Evolutionary conservation across 805 yeast species (phyloP), one percentile per base, ranked within the genome.

Genomic region (Yamadazyma takamatsuzukensis): DNA sequence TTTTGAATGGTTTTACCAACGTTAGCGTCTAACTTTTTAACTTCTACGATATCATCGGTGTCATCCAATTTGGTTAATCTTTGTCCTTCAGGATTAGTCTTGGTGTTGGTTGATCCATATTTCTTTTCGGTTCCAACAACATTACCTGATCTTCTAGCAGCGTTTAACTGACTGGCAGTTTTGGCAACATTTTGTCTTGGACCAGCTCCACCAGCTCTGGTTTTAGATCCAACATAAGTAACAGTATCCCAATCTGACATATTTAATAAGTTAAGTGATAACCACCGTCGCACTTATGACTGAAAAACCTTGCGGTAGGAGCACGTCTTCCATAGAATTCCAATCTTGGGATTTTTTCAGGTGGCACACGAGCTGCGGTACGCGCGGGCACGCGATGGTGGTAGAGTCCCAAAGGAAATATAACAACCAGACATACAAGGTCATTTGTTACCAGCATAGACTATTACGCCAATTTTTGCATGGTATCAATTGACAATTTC

Each of bases 91-190:
- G 86, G 81, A 47, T 83, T 80, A 36, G 78, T 68, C 46, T 64
- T 70, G 34, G 68, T 57, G 63, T 83, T 85, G 48, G 70, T 48
- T 19, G 64, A 47, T 32, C 83, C 83, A 62, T 84, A 93, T 64
- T 90, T 93, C 78, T 90, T 90, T 60, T 90, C 98, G 27, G 89
- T 89, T 27, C 94, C 78, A 23, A 93, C 74, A 34, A 93, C 90
- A 34, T 78, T 73, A 44, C 98, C 98, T 15, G 81, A 59, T 72
- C 98, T 82, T 70, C 95, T 81, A 33, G 98, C 98, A 18, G 87
- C 95, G 59, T 93, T 93, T 54, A 93, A 70, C 51, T 82, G 84
- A 28, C 82, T 76, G 33, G 74, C 69, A 9, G 90, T 70, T 56
- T 80, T 81, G 29, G 96, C 94, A 25, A 89, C 96, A 22, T 70